Percentiles rank a stretch among this genome's conserved stretches.
Evolutionary conservation across 1,284 basidiomycete species (phyloP).

Genomic region (Sphagnurus paluster): DNA sequence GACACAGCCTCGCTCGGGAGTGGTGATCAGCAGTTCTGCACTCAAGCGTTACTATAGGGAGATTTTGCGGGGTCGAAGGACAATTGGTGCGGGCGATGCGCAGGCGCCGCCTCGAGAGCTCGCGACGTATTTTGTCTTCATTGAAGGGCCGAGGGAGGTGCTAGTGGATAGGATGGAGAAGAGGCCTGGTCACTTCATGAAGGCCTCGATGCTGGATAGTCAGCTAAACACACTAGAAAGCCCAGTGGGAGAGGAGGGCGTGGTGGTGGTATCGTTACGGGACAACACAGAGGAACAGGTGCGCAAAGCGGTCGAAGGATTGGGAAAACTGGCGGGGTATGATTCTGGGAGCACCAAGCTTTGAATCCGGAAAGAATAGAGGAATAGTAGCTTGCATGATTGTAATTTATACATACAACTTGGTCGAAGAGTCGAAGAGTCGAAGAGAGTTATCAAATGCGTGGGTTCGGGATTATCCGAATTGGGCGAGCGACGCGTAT

Average conservation of each 20-base stretch:
- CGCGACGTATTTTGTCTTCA: slow-evolving; percentile 81
- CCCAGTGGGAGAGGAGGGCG: slow-evolving; percentile 69
- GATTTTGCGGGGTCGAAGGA: slow-evolving; percentile 63
- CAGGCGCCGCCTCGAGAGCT: slow-evolving; percentile 32
- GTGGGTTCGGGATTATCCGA: slow-evolving; percentile 35
- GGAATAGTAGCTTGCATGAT: neutral
- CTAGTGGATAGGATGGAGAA: slow-evolving; percentile 71
- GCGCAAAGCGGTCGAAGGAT: slow-evolving; percentile 27
- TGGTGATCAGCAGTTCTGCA: slow-evolving; percentile 87
- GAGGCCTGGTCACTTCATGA: slow-evolving; percentile 88
- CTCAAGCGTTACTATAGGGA: slow-evolving; percentile 83
- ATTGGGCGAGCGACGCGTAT: slow-evolving; percentile 38
- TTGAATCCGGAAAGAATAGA: neutral
- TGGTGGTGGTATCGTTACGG: slow-evolving; percentile 65
- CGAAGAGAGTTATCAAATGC: no score
- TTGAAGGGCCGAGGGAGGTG: slow-evolving; percentile 67
- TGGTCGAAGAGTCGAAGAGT: no score
- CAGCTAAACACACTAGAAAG: slow-evolving; percentile 82
- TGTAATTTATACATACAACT: neutral
- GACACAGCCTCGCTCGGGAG: slow-evolving; percentile 39
- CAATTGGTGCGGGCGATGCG: slow-evolving; percentile 27
- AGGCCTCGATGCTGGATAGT: slow-evolving; percentile 82
- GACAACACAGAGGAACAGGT: slow-evolving; percentile 62
- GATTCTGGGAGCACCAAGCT: neutral
- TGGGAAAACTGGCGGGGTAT: slow-evolving; percentile 8